These are phyloP conservation scores for Starmera stellimalicola DNA, from an alignment of 1,139 yeast species.

Conservation along the genomic window DNA sequence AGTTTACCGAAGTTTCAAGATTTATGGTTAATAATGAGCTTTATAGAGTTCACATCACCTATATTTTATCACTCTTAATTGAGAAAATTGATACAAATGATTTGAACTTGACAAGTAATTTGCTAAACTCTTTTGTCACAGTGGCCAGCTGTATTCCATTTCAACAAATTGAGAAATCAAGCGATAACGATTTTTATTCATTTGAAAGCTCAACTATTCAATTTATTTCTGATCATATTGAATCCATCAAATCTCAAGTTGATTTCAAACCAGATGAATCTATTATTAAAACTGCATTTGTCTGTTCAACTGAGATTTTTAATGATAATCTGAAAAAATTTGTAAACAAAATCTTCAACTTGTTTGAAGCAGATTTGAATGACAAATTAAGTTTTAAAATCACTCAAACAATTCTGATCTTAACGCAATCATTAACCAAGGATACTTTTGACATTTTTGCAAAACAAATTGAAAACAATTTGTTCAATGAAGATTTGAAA, in stretches of 20 bases:
- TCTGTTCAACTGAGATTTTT: conserved; percentile 69
- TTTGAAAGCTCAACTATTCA: conserved; percentile 37
- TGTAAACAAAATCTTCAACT: conserved; percentile 48
- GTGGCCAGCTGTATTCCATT: conserved; percentile 71
- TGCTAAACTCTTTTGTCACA: conserved; percentile 63
- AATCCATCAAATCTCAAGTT: conserved; percentile 31
- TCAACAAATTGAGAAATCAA: conserved; percentile 37
- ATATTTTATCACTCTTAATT: conserved; percentile 57
- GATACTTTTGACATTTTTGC: conserved; percentile 36
- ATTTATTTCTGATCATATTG: conserved; percentile 58
- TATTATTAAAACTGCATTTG: conserved; percentile 46
- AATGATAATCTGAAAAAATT: conserved; percentile 50
- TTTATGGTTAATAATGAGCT: conserved; percentile 56
- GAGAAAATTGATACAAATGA: conserved; percentile 91
- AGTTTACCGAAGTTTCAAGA: conserved; percentile 57
- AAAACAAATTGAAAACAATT: conserved; percentile 36
- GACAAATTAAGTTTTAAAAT: conserved; percentile 35
- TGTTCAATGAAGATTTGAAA: conserved; percentile 47
- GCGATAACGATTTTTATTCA: conserved; percentile 38
- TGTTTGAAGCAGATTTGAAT: conserved; percentile 67
- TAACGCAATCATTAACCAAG: conserved; percentile 64
- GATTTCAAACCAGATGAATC: conserved; percentile 31
- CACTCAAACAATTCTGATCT: conserved; percentile 56
- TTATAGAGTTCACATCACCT: conserved; percentile 70
- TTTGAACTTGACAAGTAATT: conserved; percentile 58